Evolutionary conservation across 2,329 filamentous ascomycete species (phyloP).

Genomic region (Didymella arachidicola): DNA sequence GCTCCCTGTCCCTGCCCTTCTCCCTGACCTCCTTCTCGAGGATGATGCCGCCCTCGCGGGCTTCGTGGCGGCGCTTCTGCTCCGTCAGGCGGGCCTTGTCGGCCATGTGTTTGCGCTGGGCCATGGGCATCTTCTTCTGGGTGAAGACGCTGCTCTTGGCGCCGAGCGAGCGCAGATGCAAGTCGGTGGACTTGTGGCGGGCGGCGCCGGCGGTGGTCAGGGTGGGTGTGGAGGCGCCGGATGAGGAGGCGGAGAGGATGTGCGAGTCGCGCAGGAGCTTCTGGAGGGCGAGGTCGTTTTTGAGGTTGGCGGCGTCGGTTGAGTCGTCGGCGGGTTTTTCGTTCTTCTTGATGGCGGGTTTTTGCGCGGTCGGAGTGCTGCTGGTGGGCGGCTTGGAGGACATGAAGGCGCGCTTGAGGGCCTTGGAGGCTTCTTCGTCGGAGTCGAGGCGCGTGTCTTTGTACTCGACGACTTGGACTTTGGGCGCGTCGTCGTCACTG

Average conservation of each 20-base stretch:
- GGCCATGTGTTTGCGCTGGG: constrained; percentile 83
- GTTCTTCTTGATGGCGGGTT: constrained; percentile 30
- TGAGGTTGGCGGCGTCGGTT: constrained; percentile 72
- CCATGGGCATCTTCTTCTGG: constrained; percentile 89
- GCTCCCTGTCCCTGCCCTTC: constrained; percentile 57
- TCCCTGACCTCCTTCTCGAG: constrained; percentile 68
- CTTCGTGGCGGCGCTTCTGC: constrained; percentile 75
- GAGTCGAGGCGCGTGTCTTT: constrained; percentile 24
- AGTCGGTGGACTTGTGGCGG: constrained; percentile 80
- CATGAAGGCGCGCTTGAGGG: constrained; percentile 82
- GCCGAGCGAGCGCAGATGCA: constrained; percentile 82
- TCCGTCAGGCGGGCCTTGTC: constrained; percentile 72
- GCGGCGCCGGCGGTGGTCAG: constrained; percentile 68
- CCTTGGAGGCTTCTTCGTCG: constrained; percentile 54
- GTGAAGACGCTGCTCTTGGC: constrained; percentile 76
- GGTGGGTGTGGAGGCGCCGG: constrained; percentile 51
- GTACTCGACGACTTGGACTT: constrained; percentile 56
- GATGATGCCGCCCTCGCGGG: constrained; percentile 88
- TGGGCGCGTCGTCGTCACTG: constrained; percentile 51
- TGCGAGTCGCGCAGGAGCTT: constrained; percentile 91
- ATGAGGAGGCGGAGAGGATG: constrained; percentile 70
- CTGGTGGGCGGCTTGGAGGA: constrained; percentile 60
- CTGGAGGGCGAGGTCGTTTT: constrained; percentile 92
- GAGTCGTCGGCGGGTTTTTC: constrained; percentile 56
- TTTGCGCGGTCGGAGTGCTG: constrained; percentile 34